Base-by-base conservation (phyloP, 306 rosid genomes). In the Dryas octopetala region DNA sequence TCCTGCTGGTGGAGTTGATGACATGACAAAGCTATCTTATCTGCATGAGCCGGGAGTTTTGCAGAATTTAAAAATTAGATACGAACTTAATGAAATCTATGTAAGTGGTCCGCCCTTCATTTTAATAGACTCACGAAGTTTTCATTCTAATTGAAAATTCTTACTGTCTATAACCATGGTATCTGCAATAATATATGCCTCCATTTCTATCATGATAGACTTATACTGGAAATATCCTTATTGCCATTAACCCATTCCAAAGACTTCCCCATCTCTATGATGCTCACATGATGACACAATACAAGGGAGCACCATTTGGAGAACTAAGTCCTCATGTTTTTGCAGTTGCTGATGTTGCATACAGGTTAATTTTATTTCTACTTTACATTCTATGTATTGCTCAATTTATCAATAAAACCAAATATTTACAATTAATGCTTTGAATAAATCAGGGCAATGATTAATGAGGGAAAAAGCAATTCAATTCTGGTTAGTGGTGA, bases 231-330 rank as follows among this genome's bases (percentile, higher is more conserved):
- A 92, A 92, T 83, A 96, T 96, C 79, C 89, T 96, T 80, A 96
- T 96, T 88, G 98, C 98, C 38, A 90, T 96, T 78, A 96, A 96
- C 81, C 99, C 99, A 80, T 96, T 96, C 85, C 99, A 96, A 91
- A 91, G 95, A 86, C 78, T 96, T 38, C 94, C 99, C 50, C 99
- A 92, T 86, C 70, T 96, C 57, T 96, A 96, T 45, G 97, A 88
- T 86, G 75, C 74, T 55, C 98, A 92, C 82, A 96, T 96, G 99
- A 96, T 96, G 99, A 91, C 89, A 80, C 99, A 96, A 89, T 96
- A 92, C 88, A 96, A 92, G 80, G 99, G 99, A 80, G 98, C 99
- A 41, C 98, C 98, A 28, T 85, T 96, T 74, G 99, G 97, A 79
- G 98, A 96, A 79, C 77, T 96, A 62, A 96, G 92, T 80, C 99